These are phyloP conservation scores for Cenchrus purpureus DNA, from an alignment of 176 grass and related monocot species.

Conservation along the genomic window DNA sequence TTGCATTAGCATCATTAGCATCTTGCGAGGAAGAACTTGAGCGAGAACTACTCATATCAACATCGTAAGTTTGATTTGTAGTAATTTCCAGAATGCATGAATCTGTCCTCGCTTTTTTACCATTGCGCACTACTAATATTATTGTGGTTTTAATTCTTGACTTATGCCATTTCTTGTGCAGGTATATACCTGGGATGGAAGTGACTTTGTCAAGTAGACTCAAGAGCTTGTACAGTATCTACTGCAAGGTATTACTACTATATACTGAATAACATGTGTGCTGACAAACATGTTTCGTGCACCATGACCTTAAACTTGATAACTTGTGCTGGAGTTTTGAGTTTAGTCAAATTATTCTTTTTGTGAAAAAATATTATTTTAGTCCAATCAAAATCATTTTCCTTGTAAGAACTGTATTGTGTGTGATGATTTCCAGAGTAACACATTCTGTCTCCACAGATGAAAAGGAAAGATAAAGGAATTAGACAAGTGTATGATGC, in stretches of 20 bases:
- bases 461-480: slow-evolving; percentile 90
- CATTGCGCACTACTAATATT: not conserved
- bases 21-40: slow-evolving; percentile 98
- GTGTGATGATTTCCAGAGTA: slow-evolving; percentile 10
- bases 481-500: slow-evolving; percentile 93
- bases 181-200: slow-evolving; percentile 99
- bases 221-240: slow-evolving; percentile 96
- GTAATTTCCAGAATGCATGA: slow-evolving; percentile 22
- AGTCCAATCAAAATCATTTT: slow-evolving; percentile 10
- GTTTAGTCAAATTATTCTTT: slow-evolving; percentile 12
- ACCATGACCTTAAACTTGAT: slow-evolving; percentile 32
- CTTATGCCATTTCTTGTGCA: slow-evolving; percentile 50
- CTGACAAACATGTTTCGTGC: not conserved
- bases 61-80: slow-evolving; percentile 69
- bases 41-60: slow-evolving; percentile 89
- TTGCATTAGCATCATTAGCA: slow-evolving; percentile 87
- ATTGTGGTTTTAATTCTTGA: slow-evolving; percentile 25
- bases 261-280: slow-evolving; percentile 21
- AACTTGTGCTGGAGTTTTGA: not conserved
- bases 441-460: slow-evolving; percentile 57
- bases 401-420: slow-evolving; percentile 6
- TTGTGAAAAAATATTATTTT: not conserved
- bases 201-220: slow-evolving; percentile 89
- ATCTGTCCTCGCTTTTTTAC: not conserved
- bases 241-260: slow-evolving; percentile 74